These are phyloP conservation scores for Colletotrichum siamense DNA, from an alignment of 2,329 filamentous ascomycete species.

Conservation along the genomic window DNA sequence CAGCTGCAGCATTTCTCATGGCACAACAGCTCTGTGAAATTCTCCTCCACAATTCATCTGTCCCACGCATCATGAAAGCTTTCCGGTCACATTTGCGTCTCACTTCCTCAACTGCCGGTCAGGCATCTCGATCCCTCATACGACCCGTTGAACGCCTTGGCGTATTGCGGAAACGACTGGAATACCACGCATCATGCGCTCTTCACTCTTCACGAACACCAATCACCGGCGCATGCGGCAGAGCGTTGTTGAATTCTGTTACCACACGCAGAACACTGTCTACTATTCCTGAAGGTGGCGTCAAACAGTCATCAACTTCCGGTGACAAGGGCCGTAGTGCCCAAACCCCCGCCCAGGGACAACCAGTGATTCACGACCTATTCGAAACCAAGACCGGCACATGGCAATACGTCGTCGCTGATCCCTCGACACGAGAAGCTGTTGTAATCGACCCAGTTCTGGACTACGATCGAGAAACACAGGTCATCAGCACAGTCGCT, in stretches of 20 bases:
- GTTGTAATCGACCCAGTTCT: slow-evolving; percentile 69
- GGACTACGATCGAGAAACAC: slow-evolving; percentile 53
- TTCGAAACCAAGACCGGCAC: slow-evolving; percentile 50
- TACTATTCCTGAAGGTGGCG: not conserved
- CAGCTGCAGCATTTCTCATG: not conserved
- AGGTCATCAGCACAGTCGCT: slow-evolving; percentile 50
- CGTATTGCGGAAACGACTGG: accelerated
- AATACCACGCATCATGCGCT: not conserved
- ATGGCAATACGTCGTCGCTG: slow-evolving; percentile 66
- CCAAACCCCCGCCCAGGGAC: not conserved
- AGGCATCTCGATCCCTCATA: not conserved
- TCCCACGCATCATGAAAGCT: not conserved
- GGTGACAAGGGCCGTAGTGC: not conserved
- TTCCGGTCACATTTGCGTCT: not conserved
- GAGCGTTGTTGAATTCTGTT: not conserved
- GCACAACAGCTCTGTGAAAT: not conserved
- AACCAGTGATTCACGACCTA: slow-evolving; percentile 42
- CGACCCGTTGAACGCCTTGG: not conserved
- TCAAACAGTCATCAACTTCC: not conserved
- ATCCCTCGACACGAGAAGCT: slow-evolving; percentile 51
- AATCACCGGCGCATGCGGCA: not conserved
- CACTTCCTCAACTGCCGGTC: not conserved
- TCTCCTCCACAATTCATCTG: not conserved
- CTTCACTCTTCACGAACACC: not conserved
- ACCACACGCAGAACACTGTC: not conserved